phyloP scores from a whole-genome alignment of 2,329 filamentous ascomycete genomes.

The Penicillium sp. region DNA sequence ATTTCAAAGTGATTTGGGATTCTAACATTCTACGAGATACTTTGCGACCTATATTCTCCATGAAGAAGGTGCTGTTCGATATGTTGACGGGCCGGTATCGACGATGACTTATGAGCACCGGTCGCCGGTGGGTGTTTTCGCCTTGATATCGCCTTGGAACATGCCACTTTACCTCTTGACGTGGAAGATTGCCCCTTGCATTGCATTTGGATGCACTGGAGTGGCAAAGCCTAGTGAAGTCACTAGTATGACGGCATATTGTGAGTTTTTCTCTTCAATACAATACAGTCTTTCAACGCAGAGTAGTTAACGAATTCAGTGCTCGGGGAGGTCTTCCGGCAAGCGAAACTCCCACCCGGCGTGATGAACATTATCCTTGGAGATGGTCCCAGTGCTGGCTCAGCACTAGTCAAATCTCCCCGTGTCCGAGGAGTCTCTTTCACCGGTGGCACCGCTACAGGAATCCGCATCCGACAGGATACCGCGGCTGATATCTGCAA shows the following conservation, averaged over 20 bases:
- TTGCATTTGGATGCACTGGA: conserved; percentile 23
- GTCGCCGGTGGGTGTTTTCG: conserved; percentile 26
- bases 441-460: conserved; percentile 24
- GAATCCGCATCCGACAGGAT: conserved; percentile 24
- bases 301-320: background rate
- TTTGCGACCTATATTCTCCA: background rate
- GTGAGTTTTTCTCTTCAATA: background rate
- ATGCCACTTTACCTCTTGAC: conserved; percentile 28
- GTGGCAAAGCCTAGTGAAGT: background rate
- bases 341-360: background rate
- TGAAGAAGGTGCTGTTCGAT: background rate
- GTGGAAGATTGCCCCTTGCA: conserved; percentile 28
- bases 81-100: conserved; percentile 23
- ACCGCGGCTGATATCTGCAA: conserved; percentile 29
- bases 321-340: background rate
- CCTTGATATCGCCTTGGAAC: conserved; percentile 27
- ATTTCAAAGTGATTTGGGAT: background rate
- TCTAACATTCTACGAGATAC: background rate
- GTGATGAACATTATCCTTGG: background rate
- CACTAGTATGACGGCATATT: background rate
- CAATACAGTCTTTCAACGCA: background rate
- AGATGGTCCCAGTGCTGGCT: background rate
- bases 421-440: conserved; percentile 25
- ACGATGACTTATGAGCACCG: conserved; percentile 27
- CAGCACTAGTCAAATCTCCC: conserved; percentile 17